Percentiles rank a stretch among this genome's conserved stretches.
Evolutionary conservation across 805 yeast species (phyloP).

Genomic region (Wickerhamomyces bovis): DNA sequence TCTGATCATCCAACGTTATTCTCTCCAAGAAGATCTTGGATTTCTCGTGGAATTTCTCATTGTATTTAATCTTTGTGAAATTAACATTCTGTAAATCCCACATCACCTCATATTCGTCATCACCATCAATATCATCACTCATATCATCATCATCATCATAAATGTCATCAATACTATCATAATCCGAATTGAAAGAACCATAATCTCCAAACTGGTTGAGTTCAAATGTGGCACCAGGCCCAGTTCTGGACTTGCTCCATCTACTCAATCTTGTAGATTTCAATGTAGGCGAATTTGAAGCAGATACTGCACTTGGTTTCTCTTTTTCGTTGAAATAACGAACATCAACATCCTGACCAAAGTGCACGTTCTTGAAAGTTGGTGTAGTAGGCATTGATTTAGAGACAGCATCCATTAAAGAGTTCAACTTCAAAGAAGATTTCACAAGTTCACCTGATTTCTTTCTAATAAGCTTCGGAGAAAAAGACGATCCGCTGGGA

Average conservation of each 20-base stretch:
- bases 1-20: constrained; percentile 52
- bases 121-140: constrained; percentile 13
- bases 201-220: constrained; percentile 11
- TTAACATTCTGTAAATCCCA: constrained; percentile 42
- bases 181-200: constrained; percentile 20
- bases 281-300: constrained; percentile 51
- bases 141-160: constrained; percentile 12
- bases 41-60: constrained; percentile 34
- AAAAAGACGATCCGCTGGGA: background rate
- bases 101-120: constrained; percentile 18
- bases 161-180: constrained; percentile 24
- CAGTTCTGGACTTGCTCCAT: constrained; percentile 25
- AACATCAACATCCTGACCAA: constrained; percentile 63
- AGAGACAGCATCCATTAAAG: constrained; percentile 29
- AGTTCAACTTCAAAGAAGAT: constrained; percentile 52
- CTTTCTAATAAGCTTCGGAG: constrained; percentile 55
- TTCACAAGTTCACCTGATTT: constrained; percentile 86
- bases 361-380: constrained; percentile 72
- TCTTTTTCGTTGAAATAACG: constrained; percentile 69
- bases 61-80: constrained; percentile 42
- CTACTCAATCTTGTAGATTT: constrained; percentile 20
- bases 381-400: constrained; percentile 50
- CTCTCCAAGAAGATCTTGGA: constrained; percentile 54
- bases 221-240: constrained; percentile 24
- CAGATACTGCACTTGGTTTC: constrained; percentile 71